These are phyloP conservation scores for Mallotus repandus DNA, from an alignment of 441 rosid species.

Conservation along the genomic window DNA sequence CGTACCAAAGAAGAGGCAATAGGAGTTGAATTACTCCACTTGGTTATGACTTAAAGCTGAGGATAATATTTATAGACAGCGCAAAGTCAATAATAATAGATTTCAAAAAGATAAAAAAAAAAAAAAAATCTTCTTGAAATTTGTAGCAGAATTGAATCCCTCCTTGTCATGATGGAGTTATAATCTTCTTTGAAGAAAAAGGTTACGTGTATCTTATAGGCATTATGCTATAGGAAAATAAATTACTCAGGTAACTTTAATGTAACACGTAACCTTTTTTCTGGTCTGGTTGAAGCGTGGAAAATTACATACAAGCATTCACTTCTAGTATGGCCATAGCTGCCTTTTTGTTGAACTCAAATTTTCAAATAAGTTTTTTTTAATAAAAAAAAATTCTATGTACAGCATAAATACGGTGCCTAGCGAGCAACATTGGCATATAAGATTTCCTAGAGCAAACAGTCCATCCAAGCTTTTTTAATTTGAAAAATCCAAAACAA, in stretches of 20 bases:
- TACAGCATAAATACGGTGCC: background rate
- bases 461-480: background rate
- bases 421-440: background rate
- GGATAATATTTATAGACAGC: background rate
- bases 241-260: too few relatives aligned
- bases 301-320: background rate
- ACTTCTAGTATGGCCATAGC: background rate
- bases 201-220: background rate
- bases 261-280: background rate
- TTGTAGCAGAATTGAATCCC: background rate
- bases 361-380: background rate
- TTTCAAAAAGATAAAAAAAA: background rate
- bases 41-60: background rate
- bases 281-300: too few relatives aligned
- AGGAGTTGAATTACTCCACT: conserved; percentile 10
- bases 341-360: background rate
- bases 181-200: background rate
- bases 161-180: background rate
- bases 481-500: background rate
- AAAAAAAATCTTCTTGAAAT: background rate
- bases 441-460: background rate
- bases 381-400: background rate
- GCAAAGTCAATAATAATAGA: background rate
- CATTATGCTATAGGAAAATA: background rate
- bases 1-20: conserved; percentile 16